A percentile compares a stretch with the other conserved stretches of the same genome.
phyloP scores from a whole-genome alignment of 192 early-diverging fungal genomes.

The Coemansia sp. region DNA sequence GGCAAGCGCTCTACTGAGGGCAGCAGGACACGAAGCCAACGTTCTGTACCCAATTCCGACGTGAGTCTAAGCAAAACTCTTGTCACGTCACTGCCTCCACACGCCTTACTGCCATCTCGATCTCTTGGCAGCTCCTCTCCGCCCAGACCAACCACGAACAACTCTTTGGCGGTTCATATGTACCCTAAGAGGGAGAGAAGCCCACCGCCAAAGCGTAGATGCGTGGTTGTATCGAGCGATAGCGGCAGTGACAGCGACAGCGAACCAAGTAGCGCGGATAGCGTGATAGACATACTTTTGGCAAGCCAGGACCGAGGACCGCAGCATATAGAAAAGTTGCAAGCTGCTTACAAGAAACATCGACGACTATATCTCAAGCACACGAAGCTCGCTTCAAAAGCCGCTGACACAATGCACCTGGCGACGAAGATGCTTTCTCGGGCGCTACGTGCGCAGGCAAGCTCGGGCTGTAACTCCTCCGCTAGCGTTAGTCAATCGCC shows the following conservation, averaged over 20 bases:
- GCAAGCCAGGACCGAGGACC: background rate
- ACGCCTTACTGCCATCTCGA: background rate
- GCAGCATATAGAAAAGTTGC: constrained; percentile 7
- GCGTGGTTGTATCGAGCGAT: background rate
- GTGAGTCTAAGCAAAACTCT: background rate
- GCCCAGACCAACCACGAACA: background rate
- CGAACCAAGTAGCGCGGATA: background rate
- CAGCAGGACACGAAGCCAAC: background rate
- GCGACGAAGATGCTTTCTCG: constrained; percentile 11
- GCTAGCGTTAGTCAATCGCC: background rate
- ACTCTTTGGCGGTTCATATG: background rate
- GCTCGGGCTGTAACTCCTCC: background rate
- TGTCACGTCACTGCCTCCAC: background rate
- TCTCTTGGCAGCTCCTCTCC: background rate
- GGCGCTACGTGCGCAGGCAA: background rate
- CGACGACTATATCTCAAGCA: constrained; percentile 24
- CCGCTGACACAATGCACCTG: constrained; percentile 37
- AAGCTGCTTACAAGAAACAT: constrained; percentile 23
- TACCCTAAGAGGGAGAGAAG: background rate
- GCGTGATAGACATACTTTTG: background rate
- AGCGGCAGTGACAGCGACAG: background rate
- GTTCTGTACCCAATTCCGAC: background rate
- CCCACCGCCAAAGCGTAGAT: background rate
- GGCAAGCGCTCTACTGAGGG: background rate
- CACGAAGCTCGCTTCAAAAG: constrained; percentile 21